Conservation (phyloP, 345 rosid species). For the Boechera stricta region DNA sequence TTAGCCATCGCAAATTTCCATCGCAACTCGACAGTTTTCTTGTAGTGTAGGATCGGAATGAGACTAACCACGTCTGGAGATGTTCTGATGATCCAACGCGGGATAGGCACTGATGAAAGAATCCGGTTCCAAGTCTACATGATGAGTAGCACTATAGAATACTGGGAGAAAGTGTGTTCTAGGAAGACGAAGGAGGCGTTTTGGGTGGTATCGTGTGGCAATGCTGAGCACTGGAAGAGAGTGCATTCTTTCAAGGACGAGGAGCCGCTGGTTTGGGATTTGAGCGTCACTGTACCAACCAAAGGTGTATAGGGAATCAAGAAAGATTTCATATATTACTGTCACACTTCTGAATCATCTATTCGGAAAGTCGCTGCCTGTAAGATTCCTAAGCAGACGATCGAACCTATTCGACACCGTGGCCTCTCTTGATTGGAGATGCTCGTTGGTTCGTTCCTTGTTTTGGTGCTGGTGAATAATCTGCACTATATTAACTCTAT, state of each 20-base stretch:
- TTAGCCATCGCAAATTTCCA: too few relatives aligned
- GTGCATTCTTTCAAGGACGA: not conserved
- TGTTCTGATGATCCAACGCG: not conserved
- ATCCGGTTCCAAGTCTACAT: not conserved
- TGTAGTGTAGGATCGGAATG: not conserved
- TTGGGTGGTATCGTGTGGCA: not conserved
- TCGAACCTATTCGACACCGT: not conserved
- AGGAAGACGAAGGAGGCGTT: not conserved
- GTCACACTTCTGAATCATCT: not conserved
- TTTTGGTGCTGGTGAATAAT: not conserved
- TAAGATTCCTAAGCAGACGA: not conserved
- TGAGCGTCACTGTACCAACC: not conserved
- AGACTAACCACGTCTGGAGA: slow-evolving; percentile 6
- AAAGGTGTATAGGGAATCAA: not conserved
- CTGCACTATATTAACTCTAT: not conserved
- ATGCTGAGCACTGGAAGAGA: not conserved
- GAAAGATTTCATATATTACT: not conserved
- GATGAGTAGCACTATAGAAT: not conserved
- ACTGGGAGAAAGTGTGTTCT: not conserved
- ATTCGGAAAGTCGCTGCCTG: not conserved
- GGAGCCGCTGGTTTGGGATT: slow-evolving; percentile 5
- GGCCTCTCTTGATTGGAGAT: not conserved
- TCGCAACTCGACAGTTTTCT: too few relatives aligned
- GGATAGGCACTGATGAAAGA: not conserved
- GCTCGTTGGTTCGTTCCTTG: not conserved